These are phyloP conservation scores for Polyporus tsugae DNA, from an alignment of 1,284 basidiomycete species.

Conservation along the genomic window DNA sequence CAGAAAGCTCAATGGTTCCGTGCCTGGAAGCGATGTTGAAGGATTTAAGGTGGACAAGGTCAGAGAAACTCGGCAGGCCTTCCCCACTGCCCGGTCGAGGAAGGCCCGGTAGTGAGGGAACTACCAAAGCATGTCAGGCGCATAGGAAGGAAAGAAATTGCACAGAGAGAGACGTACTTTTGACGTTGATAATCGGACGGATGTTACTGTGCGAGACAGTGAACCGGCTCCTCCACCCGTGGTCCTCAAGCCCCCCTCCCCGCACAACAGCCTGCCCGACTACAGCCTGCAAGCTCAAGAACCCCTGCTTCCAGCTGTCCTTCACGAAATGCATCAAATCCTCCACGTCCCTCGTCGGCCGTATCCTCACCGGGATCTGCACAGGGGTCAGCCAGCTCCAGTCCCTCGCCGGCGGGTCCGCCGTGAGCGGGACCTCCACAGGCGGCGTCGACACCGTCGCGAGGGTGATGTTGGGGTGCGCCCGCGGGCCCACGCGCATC, in stretches of 20 bases:
- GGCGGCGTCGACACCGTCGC: conserved; percentile 55
- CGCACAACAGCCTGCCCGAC: conserved; percentile 53
- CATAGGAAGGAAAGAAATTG: background rate
- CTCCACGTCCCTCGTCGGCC: conserved; percentile 61
- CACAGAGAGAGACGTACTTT: conserved; percentile 52
- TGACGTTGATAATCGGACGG: conserved; percentile 53
- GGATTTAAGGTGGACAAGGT: conserved; percentile 65
- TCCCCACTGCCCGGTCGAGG: conserved; percentile 62
- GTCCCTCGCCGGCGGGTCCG: conserved; percentile 59
- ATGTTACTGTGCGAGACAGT: conserved; percentile 54
- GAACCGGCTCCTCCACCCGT: conserved; percentile 61
- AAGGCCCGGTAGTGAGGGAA: conserved; percentile 70
- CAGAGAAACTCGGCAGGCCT: conserved; percentile 62
- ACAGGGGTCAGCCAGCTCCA: conserved; percentile 66
- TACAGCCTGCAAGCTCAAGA: conserved; percentile 51
- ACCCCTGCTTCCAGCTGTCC: conserved; percentile 66
- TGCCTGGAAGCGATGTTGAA: conserved; percentile 62
- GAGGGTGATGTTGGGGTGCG: conserved; percentile 50
- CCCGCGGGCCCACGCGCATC: conserved; percentile 55
- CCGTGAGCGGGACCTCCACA: conserved; percentile 63
- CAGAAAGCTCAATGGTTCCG: conserved; percentile 55
- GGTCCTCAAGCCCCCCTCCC: conserved; percentile 56
- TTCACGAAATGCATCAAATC: conserved; percentile 59
- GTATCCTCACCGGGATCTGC: conserved; percentile 59
- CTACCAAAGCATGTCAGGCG: conserved; percentile 44